Conservation (phyloP, 192 early-diverging fungal species). For the Umbelopsis vinacea region DNA sequence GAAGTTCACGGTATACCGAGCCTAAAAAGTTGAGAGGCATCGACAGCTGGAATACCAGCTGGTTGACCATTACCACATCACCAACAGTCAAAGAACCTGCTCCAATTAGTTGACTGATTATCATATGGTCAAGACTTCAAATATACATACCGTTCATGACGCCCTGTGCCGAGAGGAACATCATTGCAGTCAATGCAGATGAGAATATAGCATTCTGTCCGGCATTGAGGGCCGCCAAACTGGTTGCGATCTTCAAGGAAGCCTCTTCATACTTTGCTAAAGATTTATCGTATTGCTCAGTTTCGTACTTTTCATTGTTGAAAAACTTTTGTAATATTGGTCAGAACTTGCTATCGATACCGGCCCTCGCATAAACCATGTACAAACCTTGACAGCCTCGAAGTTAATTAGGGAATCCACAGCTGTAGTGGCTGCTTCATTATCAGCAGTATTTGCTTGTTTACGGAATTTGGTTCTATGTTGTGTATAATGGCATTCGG, state of each 20-base stretch:
- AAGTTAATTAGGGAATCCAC: slow-evolving; percentile 98
- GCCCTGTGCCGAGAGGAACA: slow-evolving; percentile 94
- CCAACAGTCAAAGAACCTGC: slow-evolving; percentile 86
- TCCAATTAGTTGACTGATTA: slow-evolving; percentile 62
- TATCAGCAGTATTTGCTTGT: slow-evolving; percentile 95
- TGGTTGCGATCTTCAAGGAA: slow-evolving; percentile 89
- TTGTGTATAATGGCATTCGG: neutral
- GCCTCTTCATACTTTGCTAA: slow-evolving; percentile 91
- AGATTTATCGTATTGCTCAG: slow-evolving; percentile 85
- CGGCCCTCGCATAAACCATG: slow-evolving; percentile 23
- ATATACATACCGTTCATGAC: slow-evolving; percentile 54
- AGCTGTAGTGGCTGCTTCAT: slow-evolving; percentile 89
- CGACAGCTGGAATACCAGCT: slow-evolving; percentile 96
- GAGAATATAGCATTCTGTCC: slow-evolving; percentile 96
- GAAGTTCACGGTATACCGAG: slow-evolving; percentile 95
- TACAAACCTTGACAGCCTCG: slow-evolving; percentile 90
- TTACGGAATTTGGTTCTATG: slow-evolving; percentile 75
- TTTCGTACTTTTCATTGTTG: slow-evolving; percentile 92
- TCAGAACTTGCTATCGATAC: neutral
- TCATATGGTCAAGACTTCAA: slow-evolving; percentile 24
- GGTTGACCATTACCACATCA: slow-evolving; percentile 98
- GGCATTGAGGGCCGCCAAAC: slow-evolving; percentile 90
- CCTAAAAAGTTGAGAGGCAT: slow-evolving; percentile 98
- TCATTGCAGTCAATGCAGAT: slow-evolving; percentile 90
- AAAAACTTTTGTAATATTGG: slow-evolving; percentile 59